These are phyloP conservation scores for Sutorius eximius DNA, from an alignment of 1,284 basidiomycete genomes.

Conservation along the genomic window DNA sequence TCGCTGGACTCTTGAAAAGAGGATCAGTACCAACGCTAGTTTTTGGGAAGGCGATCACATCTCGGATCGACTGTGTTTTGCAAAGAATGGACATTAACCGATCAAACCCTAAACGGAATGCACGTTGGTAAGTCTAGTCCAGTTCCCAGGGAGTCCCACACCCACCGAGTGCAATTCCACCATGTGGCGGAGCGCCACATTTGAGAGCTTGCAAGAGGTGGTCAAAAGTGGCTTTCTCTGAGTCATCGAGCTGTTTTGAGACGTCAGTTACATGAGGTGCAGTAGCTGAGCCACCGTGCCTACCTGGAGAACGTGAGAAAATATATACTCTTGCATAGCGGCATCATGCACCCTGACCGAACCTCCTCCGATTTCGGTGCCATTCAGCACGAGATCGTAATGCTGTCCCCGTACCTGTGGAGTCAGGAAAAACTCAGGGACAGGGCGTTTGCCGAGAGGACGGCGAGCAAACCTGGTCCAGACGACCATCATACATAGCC, in stretches of 20 bases:
- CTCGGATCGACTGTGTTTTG: slow-evolving; percentile 80
- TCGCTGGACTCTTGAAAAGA: slow-evolving; percentile 84
- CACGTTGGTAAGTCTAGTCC: slow-evolving; percentile 10
- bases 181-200: slow-evolving; percentile 93
- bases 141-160: slow-evolving; percentile 13
- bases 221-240: slow-evolving; percentile 75
- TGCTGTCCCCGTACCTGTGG: slow-evolving; percentile 87
- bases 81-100: slow-evolving; percentile 89
- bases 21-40: slow-evolving; percentile 81
- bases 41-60: slow-evolving; percentile 97
- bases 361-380: slow-evolving; percentile 91
- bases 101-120: slow-evolving; percentile 72
- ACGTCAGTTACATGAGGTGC: slow-evolving; percentile 4
- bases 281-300: slow-evolving; percentile 20
- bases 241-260: slow-evolving; percentile 58
- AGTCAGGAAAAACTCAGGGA: slow-evolving; percentile 5
- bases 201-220: slow-evolving; percentile 85
- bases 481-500: slow-evolving; percentile 66
- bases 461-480: slow-evolving; percentile 54
- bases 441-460: slow-evolving; percentile 5
- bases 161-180: slow-evolving; percentile 88
- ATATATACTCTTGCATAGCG: slow-evolving; percentile 80
- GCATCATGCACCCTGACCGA: slow-evolving; percentile 92
- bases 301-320: slow-evolving; percentile 78
- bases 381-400: slow-evolving; percentile 96